Evolutionary conservation across 148 eudicot genomes (phyloP).

Genomic region (Vaccinium macrocarpon): DNA sequence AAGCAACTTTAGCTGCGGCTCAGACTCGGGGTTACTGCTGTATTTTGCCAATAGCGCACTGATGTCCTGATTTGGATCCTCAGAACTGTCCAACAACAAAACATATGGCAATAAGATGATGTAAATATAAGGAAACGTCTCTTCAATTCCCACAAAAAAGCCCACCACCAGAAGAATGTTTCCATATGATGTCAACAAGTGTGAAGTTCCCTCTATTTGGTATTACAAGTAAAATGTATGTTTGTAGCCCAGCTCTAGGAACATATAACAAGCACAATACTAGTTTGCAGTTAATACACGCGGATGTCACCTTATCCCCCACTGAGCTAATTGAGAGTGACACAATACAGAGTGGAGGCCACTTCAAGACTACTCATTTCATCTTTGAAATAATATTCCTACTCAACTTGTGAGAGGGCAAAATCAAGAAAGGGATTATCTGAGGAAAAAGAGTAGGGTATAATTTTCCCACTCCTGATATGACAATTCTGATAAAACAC

Average conservation of each 20-base stretch:
- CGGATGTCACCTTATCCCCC: not conserved
- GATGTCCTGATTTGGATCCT: conserved; percentile 1
- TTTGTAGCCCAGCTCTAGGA: not conserved
- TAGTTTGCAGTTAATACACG: not conserved
- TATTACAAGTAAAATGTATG: not conserved
- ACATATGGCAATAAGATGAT: not conserved
- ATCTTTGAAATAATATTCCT: not conserved
- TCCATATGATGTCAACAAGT: not conserved
- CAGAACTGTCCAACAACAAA: not conserved
- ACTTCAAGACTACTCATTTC: not conserved
- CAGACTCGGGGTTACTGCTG: conserved; percentile 61
- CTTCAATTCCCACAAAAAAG: not conserved
- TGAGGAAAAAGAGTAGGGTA: not conserved
- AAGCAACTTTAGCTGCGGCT: conserved; percentile 63
- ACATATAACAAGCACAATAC: not conserved
- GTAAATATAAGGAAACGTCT: not conserved
- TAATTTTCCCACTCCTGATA: not conserved
- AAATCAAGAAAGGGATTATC: not conserved
- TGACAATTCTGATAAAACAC: not conserved
- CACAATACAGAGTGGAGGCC: not conserved
- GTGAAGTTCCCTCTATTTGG: not conserved
- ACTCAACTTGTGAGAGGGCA: not conserved
- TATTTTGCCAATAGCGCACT: conserved; percentile 31
- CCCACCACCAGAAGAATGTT: not conserved
- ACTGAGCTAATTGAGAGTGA: not conserved